Evolutionary conservation across 2,329 filamentous ascomycete genomes (phyloP), one percentile per base, ranked within the genome.

Genomic region (Xenoacremonium recifei): DNA sequence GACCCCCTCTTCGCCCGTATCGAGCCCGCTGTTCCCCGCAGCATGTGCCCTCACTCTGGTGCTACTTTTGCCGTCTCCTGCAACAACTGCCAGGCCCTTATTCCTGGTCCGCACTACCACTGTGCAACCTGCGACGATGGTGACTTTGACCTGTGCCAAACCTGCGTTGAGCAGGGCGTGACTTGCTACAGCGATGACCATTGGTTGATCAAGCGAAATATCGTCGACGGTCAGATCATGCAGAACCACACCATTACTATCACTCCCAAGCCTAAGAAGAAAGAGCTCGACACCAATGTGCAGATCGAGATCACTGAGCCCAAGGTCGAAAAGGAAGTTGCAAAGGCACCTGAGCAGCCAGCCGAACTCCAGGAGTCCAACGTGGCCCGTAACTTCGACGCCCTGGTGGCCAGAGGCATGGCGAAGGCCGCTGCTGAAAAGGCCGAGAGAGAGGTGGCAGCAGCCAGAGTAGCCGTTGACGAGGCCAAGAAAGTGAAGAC

Each of bases 71-170:
- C 87, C 11, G 90, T 99, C 33, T 95, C 88, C 73, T 99, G 93
- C 79, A 97, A 99, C 71, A 79, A 81, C 63, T 99, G 93, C 67
- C 85, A 89, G 53, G 75, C 73, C 47, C 80, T 83, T 31, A 89
- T 96, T 58, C 79, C 85, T 20, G 83, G 89, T 55, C 79, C 82
- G 38, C 92, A 99, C 68, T 99, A 88, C 67, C 93, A 99, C 70
- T 99, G 95, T 74, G 87, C 87, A 52, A 88, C 87, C 44, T 99
- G 93, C 62, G 89, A 97, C 51, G 81, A 86, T 43, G 93, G 92
- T 30, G 93, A 99, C 65, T 99, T 91, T 59, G 93, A 99, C 61
- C 79, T 99, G 21, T 99, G 95, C 74, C 77, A 83, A 50, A 66
- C 73, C 5, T 99, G 93, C 59, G 81, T 96, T 35, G 77, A 83